Evolutionary conservation across 768 basidiomycete genomes (phyloP).

Genomic region (Lentinula aciculospora): DNA sequence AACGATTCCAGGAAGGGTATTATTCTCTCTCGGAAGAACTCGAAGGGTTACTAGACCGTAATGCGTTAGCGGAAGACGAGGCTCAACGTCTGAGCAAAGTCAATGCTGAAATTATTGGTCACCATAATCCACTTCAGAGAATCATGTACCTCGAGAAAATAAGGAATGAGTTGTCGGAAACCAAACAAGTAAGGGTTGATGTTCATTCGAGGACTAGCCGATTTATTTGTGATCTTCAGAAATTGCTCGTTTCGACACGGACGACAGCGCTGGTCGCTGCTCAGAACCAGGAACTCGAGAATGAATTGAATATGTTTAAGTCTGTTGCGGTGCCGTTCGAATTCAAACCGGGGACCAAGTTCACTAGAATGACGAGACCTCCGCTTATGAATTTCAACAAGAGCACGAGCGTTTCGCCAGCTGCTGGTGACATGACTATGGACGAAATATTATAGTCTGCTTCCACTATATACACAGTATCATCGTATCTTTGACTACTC

Average conservation of each 20-base stretch:
- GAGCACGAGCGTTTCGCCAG: conserved; percentile 28
- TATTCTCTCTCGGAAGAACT: conserved; percentile 58
- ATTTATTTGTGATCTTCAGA: conserved; percentile 25
- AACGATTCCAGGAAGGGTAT: conserved; percentile 70
- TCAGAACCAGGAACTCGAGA: conserved; percentile 39
- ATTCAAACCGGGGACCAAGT: conserved; percentile 47
- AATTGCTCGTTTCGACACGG: conserved; percentile 38
- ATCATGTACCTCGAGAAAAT: conserved; percentile 86
- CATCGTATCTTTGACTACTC: no score
- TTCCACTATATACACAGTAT: no score
- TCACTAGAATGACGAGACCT: conserved; percentile 44
- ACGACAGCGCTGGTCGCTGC: conserved; percentile 42
- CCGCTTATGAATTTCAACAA: conserved; percentile 41
- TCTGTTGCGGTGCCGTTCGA: conserved; percentile 45
- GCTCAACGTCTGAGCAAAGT: conserved; percentile 68
- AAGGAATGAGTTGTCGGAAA: conserved; percentile 71
- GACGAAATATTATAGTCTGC: conserved; percentile 30
- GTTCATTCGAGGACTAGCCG: neutral
- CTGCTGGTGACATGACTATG: conserved; percentile 48
- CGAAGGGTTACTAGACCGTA: conserved; percentile 56
- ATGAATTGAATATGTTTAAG: conserved; percentile 57
- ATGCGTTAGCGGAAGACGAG: conserved; percentile 78
- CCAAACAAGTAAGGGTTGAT: conserved; percentile 62
- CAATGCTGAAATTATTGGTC: conserved; percentile 83
- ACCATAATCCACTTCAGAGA: conserved; percentile 78